Evolutionary conservation across 345 rosid species (phyloP), one percentile per base, ranked within the genome.

Genomic region (Lenwebbia sp.): DNA sequence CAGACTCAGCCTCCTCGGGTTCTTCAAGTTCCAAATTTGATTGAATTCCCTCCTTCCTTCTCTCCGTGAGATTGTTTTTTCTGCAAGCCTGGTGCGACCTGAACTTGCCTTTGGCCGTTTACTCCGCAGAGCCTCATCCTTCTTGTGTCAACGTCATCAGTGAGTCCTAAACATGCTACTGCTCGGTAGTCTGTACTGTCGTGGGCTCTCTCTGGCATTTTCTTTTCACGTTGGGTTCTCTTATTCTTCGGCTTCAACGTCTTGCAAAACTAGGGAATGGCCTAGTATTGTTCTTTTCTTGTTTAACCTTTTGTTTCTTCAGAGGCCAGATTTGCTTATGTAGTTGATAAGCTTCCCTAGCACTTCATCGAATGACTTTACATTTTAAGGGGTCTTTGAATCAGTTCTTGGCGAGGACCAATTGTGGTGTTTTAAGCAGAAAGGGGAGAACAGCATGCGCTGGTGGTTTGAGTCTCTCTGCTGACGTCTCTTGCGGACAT

Each of bases 381-480:
- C 75, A n/a, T n/a, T n/a, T n/a, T n/a, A n/a, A n/a, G 15, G 40
- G 75, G 40, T 62, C 75, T 62, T 28, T 62, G 75, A 62, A 62
- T 62, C 40, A 62, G 75, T 62, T 62, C 75, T 30, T 62, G 75
- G 40, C 75, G 75, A 30, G 75, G 75, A 30, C 75, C 41, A 3
- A 30, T 3, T 62, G 75, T 0, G 5, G 75, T 62, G 75, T 3
- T 81, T 81, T 13, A 3, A 51, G 83, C 50, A 40, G 76, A 26
- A 50, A 78, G 84, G 82, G 70, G 87, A 55, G 75, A 90, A n/a
- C 95, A 94, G 85, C 60, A 96, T 96, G 99, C 91, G 90, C 91
- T 93, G 95, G 90, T 94, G 95, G 98, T 90, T 40, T 89, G 83
- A 90, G 91, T 87, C 87, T 60, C 53, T 90, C 91, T 74, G 91